Conservation (phyloP, 441 rosid genomes). For the Metrosideros polymorpha region DNA sequence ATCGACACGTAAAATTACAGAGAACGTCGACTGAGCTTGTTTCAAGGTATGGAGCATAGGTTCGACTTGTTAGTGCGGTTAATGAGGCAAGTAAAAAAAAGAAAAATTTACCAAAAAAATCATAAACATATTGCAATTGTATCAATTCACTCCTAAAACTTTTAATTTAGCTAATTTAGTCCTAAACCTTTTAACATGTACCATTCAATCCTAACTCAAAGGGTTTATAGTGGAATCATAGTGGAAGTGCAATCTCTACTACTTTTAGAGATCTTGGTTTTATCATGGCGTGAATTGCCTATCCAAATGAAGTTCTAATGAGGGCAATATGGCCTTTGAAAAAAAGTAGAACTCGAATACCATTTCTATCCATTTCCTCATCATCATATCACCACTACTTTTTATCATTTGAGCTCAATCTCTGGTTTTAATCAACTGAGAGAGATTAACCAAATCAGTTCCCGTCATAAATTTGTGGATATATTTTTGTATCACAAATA, state of each 20-base stretch:
- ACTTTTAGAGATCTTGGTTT: background rate
- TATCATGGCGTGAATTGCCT: background rate
- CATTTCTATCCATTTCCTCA: background rate
- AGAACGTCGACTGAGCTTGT: background rate
- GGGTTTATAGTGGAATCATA: background rate
- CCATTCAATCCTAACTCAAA: background rate
- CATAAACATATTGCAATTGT: too few species aligned
- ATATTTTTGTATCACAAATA: background rate
- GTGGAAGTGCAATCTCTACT: background rate
- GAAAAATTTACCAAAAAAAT: too few species aligned
- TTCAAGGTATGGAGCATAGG: background rate
- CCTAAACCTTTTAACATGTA: too few species aligned
- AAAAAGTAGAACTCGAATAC: background rate
- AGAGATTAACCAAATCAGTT: background rate
- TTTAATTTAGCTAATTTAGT: too few species aligned
- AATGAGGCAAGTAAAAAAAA: background rate
- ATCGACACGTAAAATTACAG: background rate
- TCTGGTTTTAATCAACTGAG: background rate
- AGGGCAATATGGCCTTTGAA: background rate
- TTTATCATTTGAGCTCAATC: background rate
- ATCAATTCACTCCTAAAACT: too few species aligned
- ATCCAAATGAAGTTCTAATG: background rate
- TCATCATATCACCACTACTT: background rate
- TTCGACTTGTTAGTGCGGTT: background rate
- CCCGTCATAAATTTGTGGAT: background rate